These are phyloP conservation scores for Aureobasidium sp. DNA, from an alignment of 2,329 filamentous ascomycete genomes.

Conservation along the genomic window DNA sequence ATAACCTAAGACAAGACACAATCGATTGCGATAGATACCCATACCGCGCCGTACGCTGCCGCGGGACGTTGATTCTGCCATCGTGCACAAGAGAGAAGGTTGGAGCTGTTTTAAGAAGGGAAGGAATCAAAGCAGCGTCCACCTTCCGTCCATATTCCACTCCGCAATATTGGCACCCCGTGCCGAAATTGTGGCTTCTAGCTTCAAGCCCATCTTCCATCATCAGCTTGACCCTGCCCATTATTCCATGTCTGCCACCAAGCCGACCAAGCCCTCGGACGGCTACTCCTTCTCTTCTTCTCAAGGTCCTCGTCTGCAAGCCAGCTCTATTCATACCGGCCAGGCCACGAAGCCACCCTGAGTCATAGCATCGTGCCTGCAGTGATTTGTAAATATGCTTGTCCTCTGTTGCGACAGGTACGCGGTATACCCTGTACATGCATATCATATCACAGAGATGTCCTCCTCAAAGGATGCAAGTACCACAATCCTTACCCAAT, in stretches of 20 bases:
- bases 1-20: constrained; percentile 12
- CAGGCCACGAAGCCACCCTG: neutral
- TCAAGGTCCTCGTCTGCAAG: neutral
- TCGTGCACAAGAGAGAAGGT: neutral
- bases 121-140: neutral
- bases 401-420: neutral
- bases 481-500: neutral
- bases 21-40: constrained; percentile 15
- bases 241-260: neutral
- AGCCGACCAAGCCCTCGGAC: neutral
- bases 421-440: neutral
- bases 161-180: neutral
- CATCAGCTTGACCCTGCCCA: constrained; percentile 8
- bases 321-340: constrained; percentile 6
- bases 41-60: neutral
- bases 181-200: constrained; percentile 1
- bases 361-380: neutral
- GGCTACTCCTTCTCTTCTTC: neutral
- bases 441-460: neutral
- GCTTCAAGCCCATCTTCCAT: neutral
- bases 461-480: neutral
- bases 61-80: constrained; percentile 8
- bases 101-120: neutral
- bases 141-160: neutral
- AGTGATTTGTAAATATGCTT: neutral